These are phyloP conservation scores for Corinectria fuckeliana DNA, from an alignment of 2,329 filamentous ascomycete genomes.

Conservation along the genomic window DNA sequence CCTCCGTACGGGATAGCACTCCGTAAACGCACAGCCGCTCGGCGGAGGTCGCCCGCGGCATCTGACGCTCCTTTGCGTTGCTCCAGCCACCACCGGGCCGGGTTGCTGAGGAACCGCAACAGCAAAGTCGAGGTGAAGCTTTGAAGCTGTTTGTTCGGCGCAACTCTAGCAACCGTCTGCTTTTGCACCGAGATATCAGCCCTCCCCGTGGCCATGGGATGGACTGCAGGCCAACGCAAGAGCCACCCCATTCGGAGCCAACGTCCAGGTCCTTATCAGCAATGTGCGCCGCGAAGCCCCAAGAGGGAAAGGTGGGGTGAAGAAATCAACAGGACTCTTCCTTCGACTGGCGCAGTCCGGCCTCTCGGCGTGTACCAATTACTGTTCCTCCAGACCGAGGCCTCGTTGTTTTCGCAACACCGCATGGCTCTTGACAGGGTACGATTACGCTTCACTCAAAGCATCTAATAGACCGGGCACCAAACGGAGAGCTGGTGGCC, in stretches of 20 bases:
- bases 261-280: conserved; percentile 17
- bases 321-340: conserved; percentile 1
- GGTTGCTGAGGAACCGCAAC: conserved; percentile 30
- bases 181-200: conserved; percentile 4
- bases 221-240: conserved; percentile 1
- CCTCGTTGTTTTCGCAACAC: conserved; percentile 4
- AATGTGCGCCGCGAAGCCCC: conserved; percentile 15
- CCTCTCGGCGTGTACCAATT: conserved; percentile 29
- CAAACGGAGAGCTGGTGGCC: conserved; percentile 10
- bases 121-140: conserved; percentile 17
- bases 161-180: background rate
- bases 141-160: background rate
- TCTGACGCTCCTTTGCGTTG: conserved; percentile 24
- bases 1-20: background rate
- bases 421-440: conserved; percentile 16
- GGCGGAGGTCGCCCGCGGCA: conserved; percentile 31
- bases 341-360: conserved; percentile 3
- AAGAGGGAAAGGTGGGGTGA: conserved; percentile 28
- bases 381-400: conserved; percentile 27
- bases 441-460: conserved; percentile 21
- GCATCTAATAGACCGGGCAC: conserved; percentile 26
- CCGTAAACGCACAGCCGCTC: conserved; percentile 29
- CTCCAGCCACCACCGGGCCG: conserved; percentile 34
- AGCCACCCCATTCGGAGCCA: conserved; percentile 19
- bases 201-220: background rate